Conservation (phyloP, 306 rosid species). For the Styphnolobium japonicum region DNA sequence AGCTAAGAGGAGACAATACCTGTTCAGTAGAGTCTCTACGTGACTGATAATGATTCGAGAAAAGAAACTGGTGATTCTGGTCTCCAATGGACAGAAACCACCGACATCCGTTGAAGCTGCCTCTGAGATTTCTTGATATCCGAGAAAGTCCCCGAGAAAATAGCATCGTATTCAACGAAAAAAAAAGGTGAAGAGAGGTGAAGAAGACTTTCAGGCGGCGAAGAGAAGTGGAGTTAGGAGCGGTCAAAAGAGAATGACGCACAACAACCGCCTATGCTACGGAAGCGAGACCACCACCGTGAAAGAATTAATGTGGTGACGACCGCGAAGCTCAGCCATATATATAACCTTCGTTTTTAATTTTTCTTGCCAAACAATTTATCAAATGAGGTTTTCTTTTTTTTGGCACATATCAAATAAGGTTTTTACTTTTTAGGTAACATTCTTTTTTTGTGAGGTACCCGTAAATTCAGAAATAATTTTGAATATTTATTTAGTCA, state of each 20-base stretch:
- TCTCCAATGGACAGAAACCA: conserved; percentile 39
- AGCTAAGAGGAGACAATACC: conserved; percentile 31
- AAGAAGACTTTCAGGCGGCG: background rate
- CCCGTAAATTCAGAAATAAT: too few relatives aligned
- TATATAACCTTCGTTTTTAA: background rate
- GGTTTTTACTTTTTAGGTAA: too few relatives aligned
- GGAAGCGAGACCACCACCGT: background rate
- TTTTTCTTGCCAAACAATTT: too few relatives aligned
- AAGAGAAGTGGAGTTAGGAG: background rate
- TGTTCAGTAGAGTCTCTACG: conserved; percentile 32
- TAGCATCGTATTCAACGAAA: conserved; percentile 36
- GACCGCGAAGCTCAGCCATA: conserved; percentile 30
- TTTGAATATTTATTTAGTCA: too few relatives aligned
- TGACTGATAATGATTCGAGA: conserved; percentile 16
- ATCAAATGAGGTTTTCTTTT: too few relatives aligned
- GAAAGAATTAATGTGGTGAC: conserved; percentile 1
- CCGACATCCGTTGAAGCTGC: conserved; percentile 43
- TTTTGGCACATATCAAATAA: too few relatives aligned
- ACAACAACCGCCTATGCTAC: background rate
- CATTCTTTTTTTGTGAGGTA: too few relatives aligned
- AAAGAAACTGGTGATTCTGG: conserved; percentile 30
- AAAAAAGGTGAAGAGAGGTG: background rate
- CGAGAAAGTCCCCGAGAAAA: conserved; percentile 51
- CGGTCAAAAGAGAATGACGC: background rate
- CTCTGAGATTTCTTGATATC: conserved; percentile 50